phyloP scores from a whole-genome alignment of 1,139 yeast genomes.

The Torulaspora pretoriensis region DNA sequence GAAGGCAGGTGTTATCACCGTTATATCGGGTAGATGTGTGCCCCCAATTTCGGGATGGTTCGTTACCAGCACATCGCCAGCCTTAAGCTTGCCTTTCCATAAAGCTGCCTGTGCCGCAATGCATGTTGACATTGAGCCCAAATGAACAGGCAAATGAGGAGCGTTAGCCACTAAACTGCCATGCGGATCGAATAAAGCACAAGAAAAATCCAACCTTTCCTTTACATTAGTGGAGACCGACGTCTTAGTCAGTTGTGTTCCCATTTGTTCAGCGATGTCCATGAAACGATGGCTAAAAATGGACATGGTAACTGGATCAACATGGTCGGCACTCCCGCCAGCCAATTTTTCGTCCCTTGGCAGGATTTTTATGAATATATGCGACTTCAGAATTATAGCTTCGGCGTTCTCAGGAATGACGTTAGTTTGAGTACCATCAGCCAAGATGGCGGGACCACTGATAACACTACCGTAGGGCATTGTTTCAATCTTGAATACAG shows the following conservation, averaged over 20 bases:
- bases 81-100: slow-evolving; percentile 57
- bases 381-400: slow-evolving; percentile 63
- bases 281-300: slow-evolving; percentile 81
- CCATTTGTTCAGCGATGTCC: slow-evolving; percentile 92
- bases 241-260: slow-evolving; percentile 71
- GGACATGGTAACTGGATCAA: slow-evolving; percentile 69
- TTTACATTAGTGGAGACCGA: slow-evolving; percentile 83
- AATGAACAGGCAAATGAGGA: slow-evolving; percentile 82
- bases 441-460: slow-evolving; percentile 75
- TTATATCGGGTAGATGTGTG: slow-evolving; percentile 77
- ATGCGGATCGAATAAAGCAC: slow-evolving; percentile 71
- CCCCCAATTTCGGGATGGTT: slow-evolving; percentile 83
- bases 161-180: slow-evolving; percentile 84
- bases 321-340: slow-evolving; percentile 9
- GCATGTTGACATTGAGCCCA: slow-evolving; percentile 87
- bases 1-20: slow-evolving; percentile 59
- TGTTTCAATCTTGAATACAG: slow-evolving; percentile 48
- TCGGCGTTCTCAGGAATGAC: slow-evolving; percentile 65
- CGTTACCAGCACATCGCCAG: slow-evolving; percentile 72
- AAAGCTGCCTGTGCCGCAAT: slow-evolving; percentile 60
- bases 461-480: slow-evolving; percentile 52
- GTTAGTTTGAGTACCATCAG: slow-evolving; percentile 85
- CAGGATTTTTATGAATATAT: slow-evolving; percentile 44
- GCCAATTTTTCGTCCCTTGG: slow-evolving; percentile 31
- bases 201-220: slow-evolving; percentile 77